Evolutionary conservation across 495 filamentous ascomycete genomes (phyloP).

Genomic region (Penicillium roqueforti): DNA sequence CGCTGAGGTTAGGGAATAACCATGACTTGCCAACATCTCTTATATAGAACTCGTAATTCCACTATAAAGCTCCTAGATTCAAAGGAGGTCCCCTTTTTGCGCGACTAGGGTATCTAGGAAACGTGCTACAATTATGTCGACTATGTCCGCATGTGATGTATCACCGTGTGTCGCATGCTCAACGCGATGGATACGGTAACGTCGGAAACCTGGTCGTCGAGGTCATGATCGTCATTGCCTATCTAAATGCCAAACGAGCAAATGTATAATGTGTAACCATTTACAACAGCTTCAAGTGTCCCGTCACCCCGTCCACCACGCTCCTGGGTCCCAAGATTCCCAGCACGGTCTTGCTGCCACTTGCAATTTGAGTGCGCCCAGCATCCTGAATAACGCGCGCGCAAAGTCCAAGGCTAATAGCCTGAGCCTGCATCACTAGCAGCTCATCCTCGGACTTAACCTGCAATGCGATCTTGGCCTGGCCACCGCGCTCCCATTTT

Average conservation of each 20-base stretch:
- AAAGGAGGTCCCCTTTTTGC: not conserved
- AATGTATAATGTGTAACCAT: conserved; percentile 5
- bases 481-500: conserved; percentile 79
- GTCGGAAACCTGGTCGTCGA: conserved; percentile 12
- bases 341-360: conserved; percentile 83
- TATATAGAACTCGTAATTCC: conserved; percentile 5
- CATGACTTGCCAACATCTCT: conserved; percentile 70
- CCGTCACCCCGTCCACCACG: conserved; percentile 80
- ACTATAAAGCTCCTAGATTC: not conserved
- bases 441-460: conserved; percentile 79
- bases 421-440: conserved; percentile 67
- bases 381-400: conserved; percentile 89
- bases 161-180: not conserved
- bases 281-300: conserved; percentile 80
- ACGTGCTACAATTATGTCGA: not conserved
- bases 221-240: conserved; percentile 28
- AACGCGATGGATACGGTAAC: not conserved
- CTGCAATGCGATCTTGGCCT: conserved; percentile 90
- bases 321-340: conserved; percentile 87
- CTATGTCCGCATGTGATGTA: too few relatives aligned
- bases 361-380: conserved; percentile 95
- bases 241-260: conserved; percentile 10
- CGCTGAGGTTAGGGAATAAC: conserved; percentile 80
- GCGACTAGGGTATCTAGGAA: not conserved
- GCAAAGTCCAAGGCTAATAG: conserved; percentile 77